Base-by-base conservation (phyloP, 306 rosid genomes). In the Ormosia semicastrata region DNA sequence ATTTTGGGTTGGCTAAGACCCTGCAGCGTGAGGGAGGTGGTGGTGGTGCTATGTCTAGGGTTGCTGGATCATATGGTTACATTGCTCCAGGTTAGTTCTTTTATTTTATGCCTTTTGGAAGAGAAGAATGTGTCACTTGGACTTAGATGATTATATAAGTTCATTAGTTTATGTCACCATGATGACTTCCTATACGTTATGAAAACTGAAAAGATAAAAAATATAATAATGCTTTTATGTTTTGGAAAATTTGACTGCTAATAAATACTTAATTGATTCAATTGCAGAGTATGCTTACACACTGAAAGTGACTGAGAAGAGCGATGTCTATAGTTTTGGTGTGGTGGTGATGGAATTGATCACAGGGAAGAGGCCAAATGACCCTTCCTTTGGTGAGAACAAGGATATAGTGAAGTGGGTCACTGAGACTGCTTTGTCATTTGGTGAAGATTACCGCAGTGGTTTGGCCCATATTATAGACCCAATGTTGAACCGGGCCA, bases 31-130 rank as follows among this genome's bases (percentile, higher is more conserved):
- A 84, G 2, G 71, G 6, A 8, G 47, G 84, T 7, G 75, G 58
- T 8, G 63, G 3, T 14, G 83, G 24, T 68, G 77, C 75, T 18
- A 92, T 92, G 92, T 92, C 98, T 32, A 75, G 78, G 6, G 76
- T 95, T 8, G 98, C 94, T 30, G 97, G 99, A 17, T 93, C 98
- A 4, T 90, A 84, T 77, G 99, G 99, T 49, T 93, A 95, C 80
- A 90, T 93, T 59, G 99, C 99, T 39, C 99, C 98, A 9, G 98
- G 93, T 91, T 6, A 43, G 86, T 84, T 73, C 2, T 11, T 46
- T 18, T n/a, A 24, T 6, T 1, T 10, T 66, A 41, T 41, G 9
- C 46, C 41, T 37, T 41, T 7, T 43, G 8, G 11, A 43, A 43
- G 10, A 8, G 49, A 43, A 8, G 11, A 43, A 43, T 43, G 49